Conservation (phyloP, 2,329 filamentous ascomycete species). For the Botrytis paeoniae region DNA sequence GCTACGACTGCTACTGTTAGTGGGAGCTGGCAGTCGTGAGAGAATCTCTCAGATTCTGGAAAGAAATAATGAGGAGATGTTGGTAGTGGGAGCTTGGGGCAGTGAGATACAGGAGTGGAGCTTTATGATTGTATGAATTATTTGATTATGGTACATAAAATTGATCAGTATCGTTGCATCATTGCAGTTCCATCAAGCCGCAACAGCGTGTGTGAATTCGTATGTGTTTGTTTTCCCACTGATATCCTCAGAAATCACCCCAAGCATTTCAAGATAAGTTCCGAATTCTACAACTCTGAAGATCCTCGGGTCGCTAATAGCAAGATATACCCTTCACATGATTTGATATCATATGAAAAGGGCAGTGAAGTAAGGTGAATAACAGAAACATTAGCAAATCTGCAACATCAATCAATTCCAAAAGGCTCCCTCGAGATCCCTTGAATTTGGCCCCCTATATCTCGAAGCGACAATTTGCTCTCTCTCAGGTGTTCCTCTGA, state of each 20-base stretch:
- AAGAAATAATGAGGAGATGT: background rate
- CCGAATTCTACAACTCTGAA: background rate
- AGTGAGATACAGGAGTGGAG: background rate
- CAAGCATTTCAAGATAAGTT: background rate
- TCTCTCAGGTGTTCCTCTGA: background rate
- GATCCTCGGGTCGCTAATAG: background rate
- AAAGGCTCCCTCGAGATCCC: background rate
- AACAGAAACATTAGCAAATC: background rate
- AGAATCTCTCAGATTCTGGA: background rate
- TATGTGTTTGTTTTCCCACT: background rate
- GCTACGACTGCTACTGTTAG: constrained; percentile 29
- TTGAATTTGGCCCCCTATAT: background rate
- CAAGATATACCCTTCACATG: background rate
- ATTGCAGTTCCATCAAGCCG: background rate
- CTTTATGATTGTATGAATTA: background rate
- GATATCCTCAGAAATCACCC: background rate
- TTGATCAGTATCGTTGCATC: background rate
- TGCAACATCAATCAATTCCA: background rate
- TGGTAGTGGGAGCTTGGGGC: background rate
- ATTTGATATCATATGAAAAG: background rate
- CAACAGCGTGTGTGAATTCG: background rate
- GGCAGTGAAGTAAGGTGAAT: background rate
- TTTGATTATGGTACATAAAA: background rate
- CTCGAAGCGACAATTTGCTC: background rate
- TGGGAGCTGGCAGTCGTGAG: constrained; percentile 28